Conservation (phyloP, 2,329 filamentous ascomycete genomes). For the Chaetomium sp. region DNA sequence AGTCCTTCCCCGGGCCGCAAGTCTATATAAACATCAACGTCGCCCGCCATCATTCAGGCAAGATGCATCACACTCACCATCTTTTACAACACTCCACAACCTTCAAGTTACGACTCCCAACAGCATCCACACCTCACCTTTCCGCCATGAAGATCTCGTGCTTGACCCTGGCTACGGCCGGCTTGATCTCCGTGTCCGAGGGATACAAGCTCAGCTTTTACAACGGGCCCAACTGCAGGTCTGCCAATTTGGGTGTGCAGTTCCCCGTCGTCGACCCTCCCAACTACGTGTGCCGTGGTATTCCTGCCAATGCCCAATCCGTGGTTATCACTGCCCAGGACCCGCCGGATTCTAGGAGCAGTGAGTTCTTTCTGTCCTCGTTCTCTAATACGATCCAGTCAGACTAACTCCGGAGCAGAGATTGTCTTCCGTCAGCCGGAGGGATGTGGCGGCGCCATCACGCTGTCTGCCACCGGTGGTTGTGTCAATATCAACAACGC, state of each 20-base stretch:
- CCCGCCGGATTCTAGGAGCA: neutral
- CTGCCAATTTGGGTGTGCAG: neutral
- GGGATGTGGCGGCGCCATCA: neutral
- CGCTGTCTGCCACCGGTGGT: neutral
- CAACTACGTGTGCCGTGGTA: conserved; percentile 6
- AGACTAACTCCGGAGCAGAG: neutral
- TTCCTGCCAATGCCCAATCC: conserved; percentile 1
- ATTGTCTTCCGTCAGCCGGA: conserved; percentile 3
- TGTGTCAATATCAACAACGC: conserved; percentile 1
- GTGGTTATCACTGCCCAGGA: neutral
- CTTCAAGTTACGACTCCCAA: neutral
- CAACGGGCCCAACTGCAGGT: neutral
- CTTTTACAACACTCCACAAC: neutral
- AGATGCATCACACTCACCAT: neutral
- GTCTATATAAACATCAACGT: neutral
- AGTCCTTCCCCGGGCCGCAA: neutral
- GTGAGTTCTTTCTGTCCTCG: neutral
- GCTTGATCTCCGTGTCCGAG: neutral
- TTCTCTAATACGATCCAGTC: neutral
- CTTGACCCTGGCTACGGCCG: neutral
- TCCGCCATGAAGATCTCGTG: neutral
- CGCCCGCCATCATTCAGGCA: neutral
- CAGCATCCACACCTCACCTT: neutral
- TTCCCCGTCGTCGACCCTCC: conserved; percentile 3
- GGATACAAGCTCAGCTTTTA: conserved; percentile 1